Evolutionary conservation across 495 filamentous ascomycete species (phyloP), one percentile per base, ranked within the genome.

Genomic region (Bombardia bombarda): DNA sequence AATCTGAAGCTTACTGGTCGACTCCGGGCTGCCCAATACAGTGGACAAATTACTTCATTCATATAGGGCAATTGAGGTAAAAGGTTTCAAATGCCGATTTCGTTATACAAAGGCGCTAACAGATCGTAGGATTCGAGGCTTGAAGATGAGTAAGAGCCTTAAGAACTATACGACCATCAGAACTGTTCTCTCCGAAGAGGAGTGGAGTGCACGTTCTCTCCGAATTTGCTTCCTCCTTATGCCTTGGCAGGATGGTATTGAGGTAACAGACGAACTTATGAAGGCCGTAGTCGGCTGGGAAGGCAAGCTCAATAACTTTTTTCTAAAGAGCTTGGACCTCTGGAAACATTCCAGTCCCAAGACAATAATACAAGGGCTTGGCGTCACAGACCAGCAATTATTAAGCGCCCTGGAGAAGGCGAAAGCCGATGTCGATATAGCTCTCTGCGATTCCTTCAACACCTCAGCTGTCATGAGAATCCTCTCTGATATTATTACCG

Each of bases 161-260:
- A 89, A 90, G 69, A 88, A 90, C 65, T 89, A 86, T 58, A 84
- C 78, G 0, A 86, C 85, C 7, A 86, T 90, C 50, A 68, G 80
- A 3, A 73, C 79, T 43, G 80, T 81, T 7, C 66, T 89, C 1
- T 67, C 65, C 8, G 19, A 43, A 23, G 46, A 51, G 32, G 50
- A 56, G 13, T 87, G 82, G 80, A 86, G 75, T 6, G 62, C 84
- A 1, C 68, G 85, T 25, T 69, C 69, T 22, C 56, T 88, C 45
- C 68, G 85, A 26, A 82, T 87, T 38, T 74, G 83, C 19, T 87
- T 90, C 66, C 61, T 90, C 19, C 72, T 87, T 17, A 80, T 80
- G 38, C 70, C 72, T 7, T 90, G 85, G 86, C 74, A 78, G 47
- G 81, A 86, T 7, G 78, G 80, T 2, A 71, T 87, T 28, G 86